Conservation (phyloP, 768 basidiomycete species). For the Pleurotus sapidus region DNA sequence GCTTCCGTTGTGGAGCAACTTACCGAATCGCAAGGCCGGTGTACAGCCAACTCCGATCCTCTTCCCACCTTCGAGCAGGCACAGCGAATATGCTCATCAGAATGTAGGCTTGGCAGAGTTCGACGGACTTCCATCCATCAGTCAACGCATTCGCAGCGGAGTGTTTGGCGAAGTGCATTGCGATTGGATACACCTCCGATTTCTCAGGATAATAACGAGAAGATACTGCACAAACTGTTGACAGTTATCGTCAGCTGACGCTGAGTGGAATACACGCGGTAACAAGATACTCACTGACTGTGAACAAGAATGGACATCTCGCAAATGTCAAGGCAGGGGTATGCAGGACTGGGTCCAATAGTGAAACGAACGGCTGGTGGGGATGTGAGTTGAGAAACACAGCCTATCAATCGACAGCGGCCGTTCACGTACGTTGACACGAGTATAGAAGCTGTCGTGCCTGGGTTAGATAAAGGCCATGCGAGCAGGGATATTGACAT, state of each 20-base stretch:
- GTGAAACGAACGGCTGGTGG: slow-evolving; percentile 59
- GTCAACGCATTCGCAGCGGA: slow-evolving; percentile 79
- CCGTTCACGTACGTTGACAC: slow-evolving; percentile 57
- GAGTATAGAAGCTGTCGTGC: slow-evolving; percentile 59
- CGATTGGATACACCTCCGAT: slow-evolving; percentile 82
- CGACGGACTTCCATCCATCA: slow-evolving; percentile 82
- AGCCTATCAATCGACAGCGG: neutral
- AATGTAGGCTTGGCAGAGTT: slow-evolving; percentile 89
- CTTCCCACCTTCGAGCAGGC: slow-evolving; percentile 82
- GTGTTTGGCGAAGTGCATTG: slow-evolving; percentile 87
- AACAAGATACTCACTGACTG: slow-evolving; percentile 60
- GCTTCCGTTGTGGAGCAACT: slow-evolving; percentile 3
- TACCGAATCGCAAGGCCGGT: slow-evolving; percentile 83
- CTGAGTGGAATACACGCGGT: neutral
- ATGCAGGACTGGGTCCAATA: slow-evolving; percentile 80
- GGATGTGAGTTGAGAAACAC: neutral
- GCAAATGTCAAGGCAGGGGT: slow-evolving; percentile 77
- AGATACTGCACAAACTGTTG: slow-evolving; percentile 78
- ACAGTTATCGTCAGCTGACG: neutral
- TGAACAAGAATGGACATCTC: slow-evolving; percentile 88
- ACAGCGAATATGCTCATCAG: slow-evolving; percentile 82
- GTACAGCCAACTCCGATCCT: slow-evolving; percentile 88
- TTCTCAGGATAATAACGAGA: slow-evolving; percentile 78
- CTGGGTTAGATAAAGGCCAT: slow-evolving; percentile 2
- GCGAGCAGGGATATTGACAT: slow-evolving; percentile 24